These are phyloP conservation scores for Rhodotorula sphaerocarpa DNA, from an alignment of 768 basidiomycete genomes.

Conservation along the genomic window DNA sequence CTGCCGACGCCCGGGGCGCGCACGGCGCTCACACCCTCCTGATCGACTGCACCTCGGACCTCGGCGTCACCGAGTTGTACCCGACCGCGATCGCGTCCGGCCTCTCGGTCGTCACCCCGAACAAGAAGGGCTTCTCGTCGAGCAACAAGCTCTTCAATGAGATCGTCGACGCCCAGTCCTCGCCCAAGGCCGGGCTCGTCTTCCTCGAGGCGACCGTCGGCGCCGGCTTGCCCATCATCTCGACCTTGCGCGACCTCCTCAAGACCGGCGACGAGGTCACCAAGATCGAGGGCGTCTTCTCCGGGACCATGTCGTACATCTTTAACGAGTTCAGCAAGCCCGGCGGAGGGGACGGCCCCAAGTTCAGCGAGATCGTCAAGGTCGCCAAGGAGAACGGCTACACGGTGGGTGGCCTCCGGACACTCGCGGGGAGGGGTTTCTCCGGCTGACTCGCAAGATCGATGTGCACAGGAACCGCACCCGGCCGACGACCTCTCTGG, in stretches of 20 bases:
- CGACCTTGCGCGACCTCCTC: slow-evolving; percentile 83
- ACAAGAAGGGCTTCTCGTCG: slow-evolving; percentile 92
- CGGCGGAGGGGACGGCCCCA: slow-evolving; percentile 38
- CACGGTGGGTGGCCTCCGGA: slow-evolving; percentile 53
- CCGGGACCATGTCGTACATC: slow-evolving; percentile 96
- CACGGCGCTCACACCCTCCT: slow-evolving; percentile 52
- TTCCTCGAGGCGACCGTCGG: slow-evolving; percentile 82
- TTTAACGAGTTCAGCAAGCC: slow-evolving; percentile 85
- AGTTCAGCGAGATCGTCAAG: slow-evolving; percentile 81
- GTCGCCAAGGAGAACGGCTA: slow-evolving; percentile 86
- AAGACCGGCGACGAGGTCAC: slow-evolving; percentile 81
- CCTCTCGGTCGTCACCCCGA: slow-evolving; percentile 84
- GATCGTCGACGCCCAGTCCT: slow-evolving; percentile 57
- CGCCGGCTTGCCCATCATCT: slow-evolving; percentile 85
- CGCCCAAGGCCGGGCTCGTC: slow-evolving; percentile 51
- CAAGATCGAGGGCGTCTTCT: slow-evolving; percentile 96
- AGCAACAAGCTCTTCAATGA: slow-evolving; percentile 58
- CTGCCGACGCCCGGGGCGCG: slow-evolving; percentile 2
- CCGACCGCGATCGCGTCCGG: slow-evolving; percentile 69
- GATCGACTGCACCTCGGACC: slow-evolving; percentile 88
- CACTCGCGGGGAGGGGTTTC: too few species aligned
- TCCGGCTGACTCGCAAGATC: neutral
- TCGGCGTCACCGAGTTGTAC: slow-evolving; percentile 69
- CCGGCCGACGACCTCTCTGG: slow-evolving; percentile 95
- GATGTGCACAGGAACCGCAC: slow-evolving; percentile 78